Evolutionary conservation across 176 grass and related monocot species (phyloP).

Genomic region (Melocanna baccifera): DNA sequence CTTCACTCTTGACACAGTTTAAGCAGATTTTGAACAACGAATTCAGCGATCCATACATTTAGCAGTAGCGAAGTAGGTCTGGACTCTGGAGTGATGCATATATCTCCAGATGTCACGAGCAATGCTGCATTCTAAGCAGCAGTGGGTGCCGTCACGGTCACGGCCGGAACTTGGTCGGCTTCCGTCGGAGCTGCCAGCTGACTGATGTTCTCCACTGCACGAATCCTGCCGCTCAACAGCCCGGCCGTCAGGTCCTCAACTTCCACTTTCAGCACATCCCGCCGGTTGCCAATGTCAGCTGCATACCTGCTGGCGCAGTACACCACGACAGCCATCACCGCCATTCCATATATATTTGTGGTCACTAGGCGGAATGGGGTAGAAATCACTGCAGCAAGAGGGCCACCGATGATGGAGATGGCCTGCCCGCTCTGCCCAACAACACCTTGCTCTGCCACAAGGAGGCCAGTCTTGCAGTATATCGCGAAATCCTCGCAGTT

Average conservation of each 20-base stretch:
- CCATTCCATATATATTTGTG: conserved; percentile 45
- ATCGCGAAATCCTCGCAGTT: conserved; percentile 79
- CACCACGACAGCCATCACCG: conserved; percentile 44
- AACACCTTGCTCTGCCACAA: conserved; percentile 46
- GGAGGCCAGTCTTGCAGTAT: conserved; percentile 77
- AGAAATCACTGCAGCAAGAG: conserved; percentile 45
- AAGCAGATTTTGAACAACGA: background rate
- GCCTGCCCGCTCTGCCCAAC: conserved; percentile 68
- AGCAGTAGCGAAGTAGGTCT: background rate
- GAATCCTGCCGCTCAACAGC: conserved; percentile 39
- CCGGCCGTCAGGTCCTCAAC: conserved; percentile 44
- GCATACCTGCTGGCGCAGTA: conserved; percentile 54
- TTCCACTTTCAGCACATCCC: conserved; percentile 51
- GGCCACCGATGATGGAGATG: conserved; percentile 52
- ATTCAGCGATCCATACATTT: conserved; percentile 2
- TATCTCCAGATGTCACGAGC: background rate
- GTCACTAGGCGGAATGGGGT: conserved; percentile 57
- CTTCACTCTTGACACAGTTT: conserved; percentile 22
- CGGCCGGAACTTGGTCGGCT: background rate
- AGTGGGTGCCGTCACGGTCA: background rate
- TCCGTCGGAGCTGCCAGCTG: conserved; percentile 28
- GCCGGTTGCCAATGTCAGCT: conserved; percentile 53
- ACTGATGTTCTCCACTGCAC: conserved; percentile 33
- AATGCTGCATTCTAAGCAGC: conserved; percentile 25
- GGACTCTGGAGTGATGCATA: background rate